Evolutionary conservation across 306 rosid species (phyloP), one percentile per base, ranked within the genome.

Genomic region (Sesbania bispinosa): DNA sequence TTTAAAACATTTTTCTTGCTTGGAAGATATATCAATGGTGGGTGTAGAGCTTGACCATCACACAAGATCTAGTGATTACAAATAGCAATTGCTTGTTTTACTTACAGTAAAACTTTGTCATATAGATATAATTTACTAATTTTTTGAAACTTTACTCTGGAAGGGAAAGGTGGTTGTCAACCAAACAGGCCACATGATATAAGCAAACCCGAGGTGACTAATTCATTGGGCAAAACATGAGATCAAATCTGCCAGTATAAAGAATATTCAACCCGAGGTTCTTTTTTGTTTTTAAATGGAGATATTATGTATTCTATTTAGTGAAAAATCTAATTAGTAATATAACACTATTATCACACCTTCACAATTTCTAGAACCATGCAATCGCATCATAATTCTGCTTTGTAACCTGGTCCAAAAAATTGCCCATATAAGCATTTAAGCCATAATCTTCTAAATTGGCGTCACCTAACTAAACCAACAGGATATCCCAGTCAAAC

Each of bases 381-480:
- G 8, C 20, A 73, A 24, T 15, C 16, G 8, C 26, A 30, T 41
- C 67, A 52, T 4, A 53, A 54, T 53, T 65, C 21, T 75, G 47
- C 14, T 7, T 63, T 38, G 15, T 55, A 30, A 64, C 35, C 4
- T 15, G 50, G 29, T 46, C 42, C 11, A n/a, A 50, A 21, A 45
- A 55, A 10, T 3, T 10, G 2, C 2, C 39, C 51, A 27, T 20
- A 6, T 14, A 8, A 16, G 2, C 6, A 27, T 16, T 8, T 14
- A 59, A 7, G 46, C 55, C 46, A 60, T 16, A 29, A 68, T 68
- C 15, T 51, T 69, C 32, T 21, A 52, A 27, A 4, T 14, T 21
- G 10, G 48, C 18, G 4, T 77, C 77, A 77, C 77, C 77, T 69
- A 69, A 61, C 51, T 61, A 69, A 20, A 70, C 59, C 63, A 47